Evolutionary conservation across 2,329 filamentous ascomycete species (phyloP).

Genomic region (Phymatotrichopsis omnivora): DNA sequence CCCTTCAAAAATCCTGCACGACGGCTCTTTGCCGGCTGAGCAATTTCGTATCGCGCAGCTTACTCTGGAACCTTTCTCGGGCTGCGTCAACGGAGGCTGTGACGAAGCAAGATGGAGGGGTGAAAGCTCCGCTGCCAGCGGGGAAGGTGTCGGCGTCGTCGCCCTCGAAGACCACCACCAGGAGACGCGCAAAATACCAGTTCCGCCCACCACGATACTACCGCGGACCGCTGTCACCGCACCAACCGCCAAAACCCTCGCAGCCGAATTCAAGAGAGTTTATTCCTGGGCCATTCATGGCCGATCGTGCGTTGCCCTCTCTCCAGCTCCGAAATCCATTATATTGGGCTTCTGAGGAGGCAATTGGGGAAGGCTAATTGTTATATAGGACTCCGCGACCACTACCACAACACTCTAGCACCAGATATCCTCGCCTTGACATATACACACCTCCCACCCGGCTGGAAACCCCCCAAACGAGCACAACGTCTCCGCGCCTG

Average conservation of each 20-base stretch:
- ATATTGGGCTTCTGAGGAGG: neutral
- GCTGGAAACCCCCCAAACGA: constrained; percentile 50
- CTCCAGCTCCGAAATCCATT: neutral
- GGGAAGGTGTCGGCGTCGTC: constrained; percentile 23
- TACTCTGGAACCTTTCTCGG: too few species aligned
- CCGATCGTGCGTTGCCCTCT: constrained; percentile 47
- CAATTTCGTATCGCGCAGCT: too few species aligned
- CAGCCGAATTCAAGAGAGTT: constrained; percentile 83
- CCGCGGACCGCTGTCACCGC: constrained; percentile 82
- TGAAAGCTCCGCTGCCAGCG: constrained; percentile 11
- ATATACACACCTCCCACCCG: constrained; percentile 77
- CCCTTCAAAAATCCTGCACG: too few species aligned
- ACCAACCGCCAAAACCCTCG: constrained; percentile 77
- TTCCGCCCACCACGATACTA: constrained; percentile 92
- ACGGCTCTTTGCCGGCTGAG: too few species aligned
- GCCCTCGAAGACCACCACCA: constrained; percentile 17
- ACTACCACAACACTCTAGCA: constrained; percentile 75
- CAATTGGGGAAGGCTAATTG: neutral
- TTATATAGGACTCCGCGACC: constrained; percentile 56
- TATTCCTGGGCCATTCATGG: constrained; percentile 79
- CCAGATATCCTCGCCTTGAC: constrained; percentile 79
- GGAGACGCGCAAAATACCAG: constrained; percentile 50
- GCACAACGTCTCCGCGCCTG: constrained; percentile 54
- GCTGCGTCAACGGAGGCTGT: too few species aligned
- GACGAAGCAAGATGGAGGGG: too few species aligned